A percentile compares a stretch with the other conserved stretches of the same genome.
Conservation (phyloP, 345 rosid species). For the Streptanthus diversifolius region DNA sequence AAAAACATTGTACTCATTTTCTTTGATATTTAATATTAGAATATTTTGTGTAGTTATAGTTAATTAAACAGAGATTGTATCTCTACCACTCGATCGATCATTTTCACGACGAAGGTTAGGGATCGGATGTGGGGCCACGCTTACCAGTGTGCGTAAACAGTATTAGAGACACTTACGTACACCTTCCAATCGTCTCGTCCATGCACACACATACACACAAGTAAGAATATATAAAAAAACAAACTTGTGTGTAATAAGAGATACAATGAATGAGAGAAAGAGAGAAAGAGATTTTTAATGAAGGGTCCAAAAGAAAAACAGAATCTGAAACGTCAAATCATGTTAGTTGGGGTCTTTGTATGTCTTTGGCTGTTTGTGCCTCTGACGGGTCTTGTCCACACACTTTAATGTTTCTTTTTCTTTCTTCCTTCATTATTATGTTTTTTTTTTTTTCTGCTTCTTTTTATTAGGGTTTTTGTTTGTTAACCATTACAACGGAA, state of each 20-base stretch:
- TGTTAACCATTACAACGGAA: neutral
- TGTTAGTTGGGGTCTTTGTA: slow-evolving; percentile 66
- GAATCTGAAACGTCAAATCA: slow-evolving; percentile 99
- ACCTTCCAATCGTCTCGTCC: slow-evolving; percentile 31
- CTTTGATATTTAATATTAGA: neutral
- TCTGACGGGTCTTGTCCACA: slow-evolving; percentile 44
- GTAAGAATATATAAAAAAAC: neutral
- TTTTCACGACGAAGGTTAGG: slow-evolving; percentile 6
- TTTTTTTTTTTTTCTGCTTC: neutral
- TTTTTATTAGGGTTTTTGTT: neutral
- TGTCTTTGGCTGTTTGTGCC: slow-evolving; percentile 36
- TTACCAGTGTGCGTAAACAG: slow-evolving; percentile 15
- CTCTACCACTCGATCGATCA: neutral
- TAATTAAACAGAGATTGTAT: too few relatives aligned
- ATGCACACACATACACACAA: slow-evolving; percentile 19
- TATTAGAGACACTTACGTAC: slow-evolving; percentile 32
- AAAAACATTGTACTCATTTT: neutral
- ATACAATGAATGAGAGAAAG: neutral
- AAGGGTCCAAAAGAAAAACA: slow-evolving; percentile 40
- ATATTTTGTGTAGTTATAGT: neutral
- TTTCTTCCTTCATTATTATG: slow-evolving; percentile 7
- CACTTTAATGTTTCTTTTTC: slow-evolving; percentile 28
- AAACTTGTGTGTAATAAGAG: neutral
- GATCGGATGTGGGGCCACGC: slow-evolving; percentile 14
- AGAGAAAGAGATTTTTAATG: neutral